phyloP scores from a whole-genome alignment of 2,329 filamentous ascomycete species.

The Elsinoe fawcettii region DNA sequence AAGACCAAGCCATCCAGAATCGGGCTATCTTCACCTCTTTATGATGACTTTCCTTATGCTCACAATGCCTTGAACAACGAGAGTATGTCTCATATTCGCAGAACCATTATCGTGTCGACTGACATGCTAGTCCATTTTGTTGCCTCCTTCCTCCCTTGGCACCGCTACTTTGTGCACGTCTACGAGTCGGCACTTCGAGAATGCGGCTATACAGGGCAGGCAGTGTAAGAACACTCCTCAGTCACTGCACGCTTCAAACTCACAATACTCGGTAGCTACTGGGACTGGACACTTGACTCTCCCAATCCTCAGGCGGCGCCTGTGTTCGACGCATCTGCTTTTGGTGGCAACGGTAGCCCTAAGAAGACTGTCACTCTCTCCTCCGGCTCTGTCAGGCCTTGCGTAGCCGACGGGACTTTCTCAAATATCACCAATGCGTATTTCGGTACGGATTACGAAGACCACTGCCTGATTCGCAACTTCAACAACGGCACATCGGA shows the following conservation, averaged over 20 bases:
- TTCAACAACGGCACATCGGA: slow-evolving; percentile 15
- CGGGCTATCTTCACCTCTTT: slow-evolving; percentile 18
- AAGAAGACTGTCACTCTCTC: slow-evolving; percentile 15
- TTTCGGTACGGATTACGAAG: slow-evolving; percentile 17
- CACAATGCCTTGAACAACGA: slow-evolving; percentile 18
- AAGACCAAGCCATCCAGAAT: slow-evolving; percentile 20
- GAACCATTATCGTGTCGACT: slow-evolving; percentile 17
- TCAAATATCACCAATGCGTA: slow-evolving; percentile 18
- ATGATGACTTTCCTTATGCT: slow-evolving; percentile 24
- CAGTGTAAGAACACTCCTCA: slow-evolving; percentile 17
- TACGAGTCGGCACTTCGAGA: slow-evolving; percentile 23
- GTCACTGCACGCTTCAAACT: not conserved
- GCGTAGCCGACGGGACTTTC: slow-evolving; percentile 25
- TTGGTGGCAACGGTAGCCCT: slow-evolving; percentile 20
- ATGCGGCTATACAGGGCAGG: slow-evolving; percentile 22
- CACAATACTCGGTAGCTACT: slow-evolving; percentile 2
- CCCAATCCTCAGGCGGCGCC: slow-evolving; percentile 16
- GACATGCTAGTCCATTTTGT: not conserved
- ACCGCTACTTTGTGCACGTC: slow-evolving; percentile 24
- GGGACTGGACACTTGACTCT: slow-evolving; percentile 25
- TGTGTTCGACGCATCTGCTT: slow-evolving; percentile 20
- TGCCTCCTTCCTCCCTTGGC: slow-evolving; percentile 23
- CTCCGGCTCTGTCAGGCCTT: slow-evolving; percentile 20
- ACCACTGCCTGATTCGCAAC: slow-evolving; percentile 23
- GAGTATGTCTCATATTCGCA: slow-evolving; percentile 20